These are phyloP conservation scores for Erythrophleum fordii DNA, from an alignment of 306 rosid genomes.

Conservation along the genomic window DNA sequence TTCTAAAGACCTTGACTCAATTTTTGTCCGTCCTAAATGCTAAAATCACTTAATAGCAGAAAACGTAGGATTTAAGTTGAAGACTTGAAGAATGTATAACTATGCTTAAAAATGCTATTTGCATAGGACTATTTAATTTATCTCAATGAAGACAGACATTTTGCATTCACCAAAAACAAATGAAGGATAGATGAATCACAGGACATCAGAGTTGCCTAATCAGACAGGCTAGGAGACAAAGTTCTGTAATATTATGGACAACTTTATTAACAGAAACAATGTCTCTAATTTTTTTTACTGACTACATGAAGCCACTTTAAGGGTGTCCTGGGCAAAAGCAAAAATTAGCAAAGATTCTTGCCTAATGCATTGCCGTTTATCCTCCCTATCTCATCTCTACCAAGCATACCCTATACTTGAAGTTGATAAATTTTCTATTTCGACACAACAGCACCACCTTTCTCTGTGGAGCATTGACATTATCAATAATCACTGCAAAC, in stretches of 20 bases:
- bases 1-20: background rate
- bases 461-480: background rate
- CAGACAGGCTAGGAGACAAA: background rate
- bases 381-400: conserved; percentile 23
- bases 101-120: background rate
- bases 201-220: background rate
- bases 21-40: background rate
- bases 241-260: background rate
- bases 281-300: background rate
- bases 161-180: background rate
- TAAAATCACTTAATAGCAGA: background rate
- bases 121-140: background rate
- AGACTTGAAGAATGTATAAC: background rate
- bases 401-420: conserved; percentile 10
- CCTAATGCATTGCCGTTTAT: background rate
- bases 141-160: background rate
- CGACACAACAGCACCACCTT: background rate
- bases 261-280: background rate
- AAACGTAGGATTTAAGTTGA: background rate
- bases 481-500: background rate
- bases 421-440: background rate
- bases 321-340: background rate
- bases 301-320: background rate
- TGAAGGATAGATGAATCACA: background rate
- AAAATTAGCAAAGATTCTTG: background rate